Evolutionary conservation across 495 filamentous ascomycete genomes (phyloP).

Genomic region (Friedmanniomyces endolithicus): DNA sequence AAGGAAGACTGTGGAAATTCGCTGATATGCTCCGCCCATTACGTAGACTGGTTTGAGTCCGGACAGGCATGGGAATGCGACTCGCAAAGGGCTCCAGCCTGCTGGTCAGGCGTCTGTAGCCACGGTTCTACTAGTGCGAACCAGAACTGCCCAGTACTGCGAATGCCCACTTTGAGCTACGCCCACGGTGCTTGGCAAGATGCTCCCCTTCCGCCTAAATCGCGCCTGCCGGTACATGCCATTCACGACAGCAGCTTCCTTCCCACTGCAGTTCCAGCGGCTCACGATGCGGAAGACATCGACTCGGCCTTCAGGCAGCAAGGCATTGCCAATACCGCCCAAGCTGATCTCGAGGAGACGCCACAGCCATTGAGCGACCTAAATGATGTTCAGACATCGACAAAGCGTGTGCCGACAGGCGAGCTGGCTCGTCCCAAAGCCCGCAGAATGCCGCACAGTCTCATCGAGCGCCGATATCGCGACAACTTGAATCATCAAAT

Average conservation of each 20-base stretch:
- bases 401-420: background rate
- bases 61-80: background rate
- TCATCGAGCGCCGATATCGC: slow-evolving; percentile 5
- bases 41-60: background rate
- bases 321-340: background rate
- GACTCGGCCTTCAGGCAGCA: background rate
- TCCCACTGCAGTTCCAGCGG: background rate
- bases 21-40: background rate
- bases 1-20: background rate
- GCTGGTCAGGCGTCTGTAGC: background rate
- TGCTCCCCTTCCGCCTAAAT: background rate
- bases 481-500: slow-evolving; percentile 5
- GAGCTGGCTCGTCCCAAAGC: background rate
- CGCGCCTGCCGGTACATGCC: background rate
- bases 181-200: background rate
- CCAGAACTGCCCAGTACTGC: background rate
- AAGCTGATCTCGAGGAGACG: background rate
- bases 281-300: background rate
- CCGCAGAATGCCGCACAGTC: background rate
- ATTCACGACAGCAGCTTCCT: background rate
- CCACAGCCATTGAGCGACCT: background rate
- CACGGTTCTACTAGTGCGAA: background rate
- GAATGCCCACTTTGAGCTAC: background rate
- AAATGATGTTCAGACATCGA: background rate
- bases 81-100: background rate